Evolutionary conservation across 2,329 filamentous ascomycete species (phyloP).

Genomic region (Orbilia brochopaga): DNA sequence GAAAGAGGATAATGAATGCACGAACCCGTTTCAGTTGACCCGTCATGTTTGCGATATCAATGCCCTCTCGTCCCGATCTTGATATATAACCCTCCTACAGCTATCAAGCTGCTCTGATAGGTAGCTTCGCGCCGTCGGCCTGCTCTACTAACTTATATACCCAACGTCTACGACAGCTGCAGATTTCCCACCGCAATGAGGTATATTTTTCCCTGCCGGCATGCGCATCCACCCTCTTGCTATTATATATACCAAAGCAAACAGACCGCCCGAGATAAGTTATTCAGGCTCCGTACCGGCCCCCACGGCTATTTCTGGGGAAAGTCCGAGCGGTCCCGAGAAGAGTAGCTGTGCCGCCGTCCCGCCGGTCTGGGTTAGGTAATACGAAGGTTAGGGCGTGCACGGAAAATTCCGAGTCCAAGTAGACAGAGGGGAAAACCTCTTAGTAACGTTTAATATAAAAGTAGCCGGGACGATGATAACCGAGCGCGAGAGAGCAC

Average conservation of each 20-base stretch:
- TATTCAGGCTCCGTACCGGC: not conserved
- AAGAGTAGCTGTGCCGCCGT: not conserved
- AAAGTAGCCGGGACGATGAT: no score
- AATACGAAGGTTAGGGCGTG: no score
- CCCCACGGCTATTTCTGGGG: slow-evolving; percentile 5
- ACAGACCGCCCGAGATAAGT: not conserved
- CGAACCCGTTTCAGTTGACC: slow-evolving; percentile 35
- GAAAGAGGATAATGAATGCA: not conserved
- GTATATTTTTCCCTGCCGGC: not conserved
- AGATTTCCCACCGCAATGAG: not conserved
- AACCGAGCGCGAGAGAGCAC: no score
- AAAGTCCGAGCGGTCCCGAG: not conserved
- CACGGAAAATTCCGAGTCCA: no score
- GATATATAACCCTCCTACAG: not conserved
- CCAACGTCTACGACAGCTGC: no score
- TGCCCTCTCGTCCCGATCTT: not conserved
- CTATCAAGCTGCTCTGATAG: not conserved
- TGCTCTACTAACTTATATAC: not conserved
- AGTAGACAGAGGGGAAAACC: no score
- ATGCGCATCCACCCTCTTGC: not conserved
- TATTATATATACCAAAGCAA: slow-evolving; percentile 9
- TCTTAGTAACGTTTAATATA: no score
- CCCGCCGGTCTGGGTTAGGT: no score
- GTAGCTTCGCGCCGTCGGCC: not conserved
- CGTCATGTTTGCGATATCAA: slow-evolving; percentile 15